These are phyloP conservation scores for Fraxinus americana DNA, from an alignment of 257 asterid species.

Conservation along the genomic window DNA sequence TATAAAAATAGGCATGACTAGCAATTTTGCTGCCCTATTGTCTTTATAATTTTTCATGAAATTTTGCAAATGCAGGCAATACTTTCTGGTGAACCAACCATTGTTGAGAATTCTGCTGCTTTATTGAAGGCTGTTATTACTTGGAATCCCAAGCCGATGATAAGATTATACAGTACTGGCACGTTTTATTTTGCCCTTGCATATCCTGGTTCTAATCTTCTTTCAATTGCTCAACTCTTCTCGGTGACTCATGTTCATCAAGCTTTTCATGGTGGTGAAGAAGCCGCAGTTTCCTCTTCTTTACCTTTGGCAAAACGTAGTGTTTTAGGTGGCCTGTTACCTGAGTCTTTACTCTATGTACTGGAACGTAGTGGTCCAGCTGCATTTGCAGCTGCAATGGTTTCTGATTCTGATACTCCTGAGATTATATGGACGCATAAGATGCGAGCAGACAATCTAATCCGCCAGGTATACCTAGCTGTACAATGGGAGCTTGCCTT, in stretches of 20 bases:
- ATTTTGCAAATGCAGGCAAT: constrained; percentile 60
- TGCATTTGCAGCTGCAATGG: constrained; percentile 97
- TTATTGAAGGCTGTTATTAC: constrained; percentile 89
- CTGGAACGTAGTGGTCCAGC: constrained; percentile 96
- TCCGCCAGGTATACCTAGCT: constrained; percentile 69
- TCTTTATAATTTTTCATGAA: not conserved
- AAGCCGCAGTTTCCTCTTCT: constrained; percentile 95
- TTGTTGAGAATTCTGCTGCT: constrained; percentile 93
- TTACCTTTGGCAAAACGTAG: constrained; percentile 96
- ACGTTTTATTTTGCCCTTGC: constrained; percentile 92
- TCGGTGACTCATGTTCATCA: constrained; percentile 89
- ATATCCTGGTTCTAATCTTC: constrained; percentile 99
- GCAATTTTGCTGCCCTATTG: not conserved
- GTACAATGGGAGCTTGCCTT: constrained; percentile 11
- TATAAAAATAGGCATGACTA: not conserved
- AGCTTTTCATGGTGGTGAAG: constrained; percentile 99
- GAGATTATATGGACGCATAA: constrained; percentile 99
- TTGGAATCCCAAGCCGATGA: constrained; percentile 98
- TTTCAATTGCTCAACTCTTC: constrained; percentile 87
- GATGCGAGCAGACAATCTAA: constrained; percentile 95
- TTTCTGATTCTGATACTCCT: constrained; percentile 99
- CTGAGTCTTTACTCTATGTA: constrained; percentile 96
- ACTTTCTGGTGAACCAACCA: constrained; percentile 93
- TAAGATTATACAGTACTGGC: constrained; percentile 92
- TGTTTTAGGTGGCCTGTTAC: constrained; percentile 97